Evolutionary conservation across 768 basidiomycete genomes (phyloP), one percentile per base, ranked within the genome.

Genomic region (Lyophyllum shimeji): DNA sequence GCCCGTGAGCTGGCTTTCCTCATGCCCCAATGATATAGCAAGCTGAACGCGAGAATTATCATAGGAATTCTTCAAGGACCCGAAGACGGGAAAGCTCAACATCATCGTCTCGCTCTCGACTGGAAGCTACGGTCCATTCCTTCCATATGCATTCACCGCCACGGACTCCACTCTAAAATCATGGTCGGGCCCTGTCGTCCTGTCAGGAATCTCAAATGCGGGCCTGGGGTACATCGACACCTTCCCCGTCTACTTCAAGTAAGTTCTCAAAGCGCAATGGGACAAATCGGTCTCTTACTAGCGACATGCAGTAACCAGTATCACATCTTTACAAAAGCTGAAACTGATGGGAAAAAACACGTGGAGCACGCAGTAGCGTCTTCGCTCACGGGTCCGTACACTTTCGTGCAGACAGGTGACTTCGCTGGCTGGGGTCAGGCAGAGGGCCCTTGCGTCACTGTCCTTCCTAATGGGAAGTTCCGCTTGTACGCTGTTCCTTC

Each of bases 61-160:
- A 24, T 50, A 71, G 69, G 71, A 73, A 66, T 73, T 71, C 59
- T 73, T 71, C 63, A 73, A 71, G 50, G 71, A 73, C 49, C 67
- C 71, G 0, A 67, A 56, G 44, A 73, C 69, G 1, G 71, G 70
- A 7, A 64, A 67, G 44, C 45, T 71, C 33, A 71, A 71, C 55
- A 69, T 71, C 29, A 63, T 73, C 20, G 69, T 71, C 9, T 73
- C 70, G 2, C 62, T 73, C 12, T 73, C 71, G 11, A 73, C 70
- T 1, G 71, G 71, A n/a, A 69, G 68, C 43, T 73, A 69, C 57
- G 70, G 71, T 0, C 70, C 71, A 4, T 73, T 71, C 65, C 63
- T 69, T 20, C 71, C 71, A 6, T 71, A 71, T 55, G 70, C 62
- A 9, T 73, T 67, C 60, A 71, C 70, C 2, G 70, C 71, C 27